Base-by-base conservation (phyloP, 805 yeast species). In the Yamadazyma kitorensis region DNA sequence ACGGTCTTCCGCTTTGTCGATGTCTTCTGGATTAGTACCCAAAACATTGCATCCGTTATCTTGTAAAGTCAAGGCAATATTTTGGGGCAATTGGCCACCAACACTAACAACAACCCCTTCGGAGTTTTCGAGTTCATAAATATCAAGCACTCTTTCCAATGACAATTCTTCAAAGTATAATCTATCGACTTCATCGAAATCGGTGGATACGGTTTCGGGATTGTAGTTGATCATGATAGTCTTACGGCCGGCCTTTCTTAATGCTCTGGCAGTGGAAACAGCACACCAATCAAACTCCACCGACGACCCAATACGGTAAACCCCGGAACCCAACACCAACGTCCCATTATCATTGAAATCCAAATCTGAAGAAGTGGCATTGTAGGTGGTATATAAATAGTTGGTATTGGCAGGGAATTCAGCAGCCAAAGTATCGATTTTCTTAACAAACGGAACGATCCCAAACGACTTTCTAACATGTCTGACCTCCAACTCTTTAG, bases 201-300 rank as follows among this genome's bases (percentile, higher is more conserved):
- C 98, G 34, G 98, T 91, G n/a, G 95, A 85, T 14, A 91, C 98
- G 22, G 98, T 91, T 69, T 91, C 98, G 25, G 98, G 98, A 69
- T 91, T 91, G 70, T 93, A 91, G 72, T 91, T 91, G 55, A 91
- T 77, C 98, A 91, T 91, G 47, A 91, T 80, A 20, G 98, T 91
- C 65, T 82, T 86, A 61, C 80, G 82, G 45, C 95, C 95, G 36
- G 78, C 72, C 34, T 78, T 83, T 62, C 98, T 80, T 52, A 91
- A 78, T 27, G 97, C 88, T 59, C 97, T 81, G 37, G 95, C 96
- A 39, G 98, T 85, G 45, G 93, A 78, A 44, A 91, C 98, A 36
- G 98, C 98, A 74, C 98, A 91, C 98, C 98, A 91, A 64, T 91
- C 98, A 54, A 91, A 91, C 69, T 93, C 98, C 36, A 91, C 98